Percentiles rank a stretch among this genome's conserved stretches.
These are phyloP conservation scores for Globisporangium uncinulatum DNA, from an alignment of 352 stramenopile species.

Conservation along the genomic window DNA sequence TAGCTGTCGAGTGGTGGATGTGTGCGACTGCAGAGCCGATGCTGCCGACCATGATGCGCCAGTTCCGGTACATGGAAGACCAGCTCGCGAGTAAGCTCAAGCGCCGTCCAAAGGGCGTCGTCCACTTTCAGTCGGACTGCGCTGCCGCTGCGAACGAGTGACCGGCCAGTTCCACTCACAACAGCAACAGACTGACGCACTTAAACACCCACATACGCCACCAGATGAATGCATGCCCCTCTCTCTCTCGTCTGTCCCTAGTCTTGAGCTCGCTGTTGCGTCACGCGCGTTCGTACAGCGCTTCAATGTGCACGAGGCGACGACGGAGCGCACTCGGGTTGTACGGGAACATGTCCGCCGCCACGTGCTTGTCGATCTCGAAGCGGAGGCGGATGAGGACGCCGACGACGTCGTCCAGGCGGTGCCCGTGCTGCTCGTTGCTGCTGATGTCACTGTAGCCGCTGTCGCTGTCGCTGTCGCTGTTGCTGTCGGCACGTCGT, in stretches of 20 bases:
- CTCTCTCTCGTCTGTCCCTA: neutral
- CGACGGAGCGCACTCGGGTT: slow-evolving; percentile 33
- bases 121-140: slow-evolving; percentile 26
- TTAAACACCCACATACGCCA: neutral
- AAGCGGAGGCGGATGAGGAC: slow-evolving; percentile 56
- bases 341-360: slow-evolving; percentile 49
- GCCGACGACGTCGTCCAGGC: slow-evolving; percentile 35
- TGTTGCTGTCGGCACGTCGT: neutral
- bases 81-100: slow-evolving; percentile 61
- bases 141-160: neutral
- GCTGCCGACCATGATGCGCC: slow-evolving; percentile 66
- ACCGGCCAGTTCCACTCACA: slow-evolving; percentile 10
- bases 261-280: neutral
- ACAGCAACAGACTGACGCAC: neutral
- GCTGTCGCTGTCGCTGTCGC: neutral
- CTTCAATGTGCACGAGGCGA: slow-evolving; percentile 42
- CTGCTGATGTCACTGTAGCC: neutral
- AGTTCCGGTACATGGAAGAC: slow-evolving; percentile 78
- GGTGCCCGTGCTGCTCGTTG: slow-evolving; percentile 2
- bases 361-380: slow-evolving; percentile 49
- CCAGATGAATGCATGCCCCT: too few relatives aligned
- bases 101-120: slow-evolving; percentile 43
- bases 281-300: slow-evolving; percentile 36
- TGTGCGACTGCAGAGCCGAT: slow-evolving; percentile 39
- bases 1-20: neutral